These are phyloP conservation scores for Penicillium sp. DNA, from an alignment of 2,329 filamentous ascomycete genomes.

Conservation along the genomic window DNA sequence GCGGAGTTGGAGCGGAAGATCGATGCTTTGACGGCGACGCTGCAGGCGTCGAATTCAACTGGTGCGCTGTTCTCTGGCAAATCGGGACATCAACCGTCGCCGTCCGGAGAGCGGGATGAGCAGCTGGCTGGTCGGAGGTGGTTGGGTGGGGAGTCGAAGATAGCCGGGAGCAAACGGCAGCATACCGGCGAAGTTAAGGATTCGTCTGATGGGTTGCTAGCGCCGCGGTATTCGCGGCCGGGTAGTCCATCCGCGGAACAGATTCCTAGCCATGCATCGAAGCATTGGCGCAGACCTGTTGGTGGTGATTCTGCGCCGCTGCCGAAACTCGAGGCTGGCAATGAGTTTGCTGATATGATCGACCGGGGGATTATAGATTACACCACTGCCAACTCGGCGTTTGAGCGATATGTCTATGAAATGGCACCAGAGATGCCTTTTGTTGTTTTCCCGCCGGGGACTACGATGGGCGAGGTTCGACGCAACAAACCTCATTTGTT, in stretches of 20 bases:
- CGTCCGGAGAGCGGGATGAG: constrained; percentile 33
- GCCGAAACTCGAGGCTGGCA: constrained; percentile 16
- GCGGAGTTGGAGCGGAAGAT: constrained; percentile 92
- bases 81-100: constrained; percentile 15
- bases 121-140: constrained; percentile 34
- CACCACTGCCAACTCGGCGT: constrained; percentile 55
- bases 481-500: constrained; percentile 60
- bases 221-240: constrained; percentile 24
- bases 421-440: constrained; percentile 57
- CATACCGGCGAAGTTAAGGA: constrained; percentile 32
- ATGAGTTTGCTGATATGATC: constrained; percentile 47
- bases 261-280: constrained; percentile 14
- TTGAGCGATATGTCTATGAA: constrained; percentile 54
- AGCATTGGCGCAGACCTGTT: constrained; percentile 24
- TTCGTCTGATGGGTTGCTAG: constrained; percentile 11
- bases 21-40: constrained; percentile 76
- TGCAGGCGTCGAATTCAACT: constrained; percentile 56
- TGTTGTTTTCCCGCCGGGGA: constrained; percentile 56
- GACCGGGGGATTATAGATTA: constrained; percentile 52
- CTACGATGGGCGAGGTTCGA: constrained; percentile 54
- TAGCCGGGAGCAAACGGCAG: constrained; percentile 32
- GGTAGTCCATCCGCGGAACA: constrained; percentile 23
- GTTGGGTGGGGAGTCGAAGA: constrained; percentile 17
- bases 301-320: constrained; percentile 13
- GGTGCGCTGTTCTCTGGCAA: constrained; percentile 18